Conservation (phyloP, 805 yeast genomes). For the Metschnikowia gelsemii region DNA sequence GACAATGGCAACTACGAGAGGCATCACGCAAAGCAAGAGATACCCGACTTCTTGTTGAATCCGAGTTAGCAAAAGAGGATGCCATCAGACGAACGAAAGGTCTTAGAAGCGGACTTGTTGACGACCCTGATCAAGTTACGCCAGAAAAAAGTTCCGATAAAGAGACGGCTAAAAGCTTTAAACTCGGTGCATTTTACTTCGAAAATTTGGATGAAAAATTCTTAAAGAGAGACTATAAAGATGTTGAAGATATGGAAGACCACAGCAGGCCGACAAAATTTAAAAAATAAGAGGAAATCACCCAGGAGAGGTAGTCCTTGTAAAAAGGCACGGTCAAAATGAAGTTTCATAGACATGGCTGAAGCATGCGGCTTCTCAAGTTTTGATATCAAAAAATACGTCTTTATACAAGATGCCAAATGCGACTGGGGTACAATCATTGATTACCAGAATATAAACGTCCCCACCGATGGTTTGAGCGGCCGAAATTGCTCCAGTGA, state of each 20-base stretch:
- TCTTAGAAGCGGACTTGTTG: neutral
- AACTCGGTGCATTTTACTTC: conserved; percentile 25
- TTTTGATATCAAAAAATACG: too few species aligned
- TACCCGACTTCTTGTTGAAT: conserved; percentile 25
- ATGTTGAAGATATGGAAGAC: conserved; percentile 28
- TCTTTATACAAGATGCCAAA: too few species aligned
- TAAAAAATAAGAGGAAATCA: conserved; percentile 8
- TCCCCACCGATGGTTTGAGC: neutral
- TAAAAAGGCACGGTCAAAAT: too few species aligned
- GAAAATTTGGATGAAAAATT: conserved; percentile 25
- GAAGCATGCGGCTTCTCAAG: too few species aligned
- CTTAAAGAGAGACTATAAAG: conserved; percentile 29
- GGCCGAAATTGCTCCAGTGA: neutral
- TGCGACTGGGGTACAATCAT: conserved; percentile 1
- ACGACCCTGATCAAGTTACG: neutral
- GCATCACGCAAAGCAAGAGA: conserved; percentile 40
- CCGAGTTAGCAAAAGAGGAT: conserved; percentile 36
- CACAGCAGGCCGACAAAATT: conserved; percentile 31
- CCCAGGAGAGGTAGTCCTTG: too few species aligned
- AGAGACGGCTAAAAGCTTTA: conserved; percentile 27
- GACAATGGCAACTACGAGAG: conserved; percentile 44
- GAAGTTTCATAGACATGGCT: too few species aligned
- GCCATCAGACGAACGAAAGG: conserved; percentile 20
- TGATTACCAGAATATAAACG: conserved; percentile 11
- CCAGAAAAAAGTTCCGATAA: conserved; percentile 15